Conservation (phyloP, 1,139 yeast genomes). For the Saccharomyces hybrid region DNA sequence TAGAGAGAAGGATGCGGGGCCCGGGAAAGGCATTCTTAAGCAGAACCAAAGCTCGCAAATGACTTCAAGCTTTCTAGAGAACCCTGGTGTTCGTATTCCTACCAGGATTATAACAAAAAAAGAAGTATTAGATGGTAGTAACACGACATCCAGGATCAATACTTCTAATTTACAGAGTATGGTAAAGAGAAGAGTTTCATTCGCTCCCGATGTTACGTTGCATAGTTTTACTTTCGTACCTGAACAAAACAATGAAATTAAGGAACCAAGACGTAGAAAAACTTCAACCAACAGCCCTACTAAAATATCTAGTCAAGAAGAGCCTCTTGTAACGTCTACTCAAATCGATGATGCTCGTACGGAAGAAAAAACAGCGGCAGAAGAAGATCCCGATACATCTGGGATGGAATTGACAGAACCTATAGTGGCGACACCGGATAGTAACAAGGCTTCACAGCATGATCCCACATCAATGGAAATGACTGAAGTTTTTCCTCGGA, state of each 20-base stretch:
- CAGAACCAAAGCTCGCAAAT: constrained; percentile 7
- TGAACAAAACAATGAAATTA: constrained; percentile 29
- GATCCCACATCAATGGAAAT: background rate
- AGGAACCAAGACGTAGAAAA: constrained; percentile 30
- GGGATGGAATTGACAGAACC: background rate
- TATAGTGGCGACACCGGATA: background rate
- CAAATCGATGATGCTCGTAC: constrained; percentile 17
- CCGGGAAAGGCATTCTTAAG: constrained; percentile 1
- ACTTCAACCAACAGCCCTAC: background rate
- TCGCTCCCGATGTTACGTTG: constrained; percentile 69
- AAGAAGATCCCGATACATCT: background rate
- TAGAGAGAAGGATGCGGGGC: background rate
- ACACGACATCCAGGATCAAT: constrained; percentile 26
- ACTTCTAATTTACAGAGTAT: constrained; percentile 14
- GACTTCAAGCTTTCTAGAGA: constrained; percentile 34
- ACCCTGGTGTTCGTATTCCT: constrained; percentile 31
- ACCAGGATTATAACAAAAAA: constrained; percentile 8
- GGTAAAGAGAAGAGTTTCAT: constrained; percentile 50
- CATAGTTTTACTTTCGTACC: constrained; percentile 55
- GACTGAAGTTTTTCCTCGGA: background rate
- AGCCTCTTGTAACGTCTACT: constrained; percentile 15
- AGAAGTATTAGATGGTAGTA: constrained; percentile 18
- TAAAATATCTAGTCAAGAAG: background rate
- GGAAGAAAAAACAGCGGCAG: constrained; percentile 16
- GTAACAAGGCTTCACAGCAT: background rate